Conservation (phyloP, 345 rosid genomes). For the Boechera divaricarpa region DNA sequence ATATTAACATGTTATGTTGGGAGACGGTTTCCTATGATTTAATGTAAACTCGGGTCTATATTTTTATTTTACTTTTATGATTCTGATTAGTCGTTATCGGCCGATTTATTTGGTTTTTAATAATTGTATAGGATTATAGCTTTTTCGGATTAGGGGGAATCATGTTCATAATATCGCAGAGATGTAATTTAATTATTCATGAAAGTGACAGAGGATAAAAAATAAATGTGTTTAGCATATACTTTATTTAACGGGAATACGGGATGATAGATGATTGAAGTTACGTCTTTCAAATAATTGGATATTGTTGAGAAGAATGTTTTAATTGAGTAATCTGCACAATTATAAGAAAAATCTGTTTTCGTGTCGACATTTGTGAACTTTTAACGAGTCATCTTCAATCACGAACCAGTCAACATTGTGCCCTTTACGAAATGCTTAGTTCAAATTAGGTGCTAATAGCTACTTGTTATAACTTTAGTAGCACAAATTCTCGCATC, state of each 20-base stretch:
- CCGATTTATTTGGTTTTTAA: constrained; percentile 4
- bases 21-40: constrained; percentile 30
- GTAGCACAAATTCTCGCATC: constrained; percentile 30
- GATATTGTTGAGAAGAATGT: background rate
- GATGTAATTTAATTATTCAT: constrained; percentile 28
- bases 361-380: constrained; percentile 17
- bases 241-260: constrained; percentile 19
- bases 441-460: constrained; percentile 32
- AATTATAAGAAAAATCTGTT: background rate
- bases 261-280: constrained; percentile 39
- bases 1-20: constrained; percentile 35
- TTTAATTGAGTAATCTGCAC: background rate
- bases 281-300: constrained; percentile 16
- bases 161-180: constrained; percentile 31
- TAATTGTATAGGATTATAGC: constrained; percentile 22
- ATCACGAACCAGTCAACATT: constrained; percentile 36
- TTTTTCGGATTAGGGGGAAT: constrained; percentile 38
- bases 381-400: constrained; percentile 35
- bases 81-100: constrained; percentile 31
- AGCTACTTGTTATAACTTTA: constrained; percentile 31
- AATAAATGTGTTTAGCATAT: constrained; percentile 42
- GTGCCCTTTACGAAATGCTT: constrained; percentile 26
- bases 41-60: constrained; percentile 18
- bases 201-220: constrained; percentile 35
- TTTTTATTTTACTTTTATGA: background rate